Conservation (phyloP, 2,329 filamentous ascomycete species). For the Phoma sp. region DNA sequence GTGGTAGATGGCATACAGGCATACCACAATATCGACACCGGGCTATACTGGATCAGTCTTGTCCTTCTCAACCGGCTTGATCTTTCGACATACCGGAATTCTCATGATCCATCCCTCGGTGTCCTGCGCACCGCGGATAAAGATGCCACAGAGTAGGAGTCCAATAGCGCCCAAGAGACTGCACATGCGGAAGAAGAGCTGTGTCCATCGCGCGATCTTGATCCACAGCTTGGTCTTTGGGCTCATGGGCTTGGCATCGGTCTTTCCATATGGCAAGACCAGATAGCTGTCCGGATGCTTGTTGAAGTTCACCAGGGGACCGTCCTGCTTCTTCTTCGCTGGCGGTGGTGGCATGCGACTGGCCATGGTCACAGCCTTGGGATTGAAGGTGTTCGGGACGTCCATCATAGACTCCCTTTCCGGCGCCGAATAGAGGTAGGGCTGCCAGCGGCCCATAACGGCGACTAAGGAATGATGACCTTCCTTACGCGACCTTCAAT, state of each 20-base stretch:
- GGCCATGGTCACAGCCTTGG: slow-evolving; percentile 82
- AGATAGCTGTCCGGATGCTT: slow-evolving; percentile 80
- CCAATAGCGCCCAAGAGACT: slow-evolving; percentile 74
- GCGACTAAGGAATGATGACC: slow-evolving; percentile 35
- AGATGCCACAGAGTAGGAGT: slow-evolving; percentile 75
- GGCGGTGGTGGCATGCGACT: slow-evolving; percentile 70
- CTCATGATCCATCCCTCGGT: slow-evolving; percentile 77
- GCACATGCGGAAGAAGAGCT: slow-evolving; percentile 71
- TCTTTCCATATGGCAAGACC: slow-evolving; percentile 67
- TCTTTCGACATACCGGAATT: slow-evolving; percentile 67
- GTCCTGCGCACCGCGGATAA: slow-evolving; percentile 71
- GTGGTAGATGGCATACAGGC: slow-evolving; percentile 81
- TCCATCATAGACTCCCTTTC: slow-evolving; percentile 57
- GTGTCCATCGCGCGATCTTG: slow-evolving; percentile 70
- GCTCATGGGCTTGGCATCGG: slow-evolving; percentile 70
- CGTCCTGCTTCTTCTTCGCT: slow-evolving; percentile 69
- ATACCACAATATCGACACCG: slow-evolving; percentile 74
- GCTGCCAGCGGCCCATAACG: slow-evolving; percentile 61
- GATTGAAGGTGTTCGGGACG: slow-evolving; percentile 69
- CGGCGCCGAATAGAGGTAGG: slow-evolving; percentile 74
- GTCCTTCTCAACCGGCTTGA: neutral
- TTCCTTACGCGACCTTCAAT: slow-evolving; percentile 32
- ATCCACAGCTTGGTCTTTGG: slow-evolving; percentile 73
- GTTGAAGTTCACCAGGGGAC: slow-evolving; percentile 82
- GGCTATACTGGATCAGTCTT: slow-evolving; percentile 60